phyloP scores from a whole-genome alignment of 345 rosid genomes.

The Corymbia maculata region DNA sequence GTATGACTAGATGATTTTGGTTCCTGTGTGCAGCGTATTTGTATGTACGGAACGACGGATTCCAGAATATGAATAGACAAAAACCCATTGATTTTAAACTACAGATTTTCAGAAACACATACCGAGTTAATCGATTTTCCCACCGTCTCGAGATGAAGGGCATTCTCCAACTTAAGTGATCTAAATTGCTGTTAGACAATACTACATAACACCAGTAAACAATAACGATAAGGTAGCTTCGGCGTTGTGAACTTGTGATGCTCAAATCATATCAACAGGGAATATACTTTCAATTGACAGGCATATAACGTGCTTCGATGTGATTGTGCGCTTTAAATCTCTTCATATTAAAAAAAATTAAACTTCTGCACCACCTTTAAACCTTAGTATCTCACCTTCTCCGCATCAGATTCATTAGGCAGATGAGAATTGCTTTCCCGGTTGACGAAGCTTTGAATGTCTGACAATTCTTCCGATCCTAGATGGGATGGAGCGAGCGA shows the following conservation, averaged over 20 bases:
- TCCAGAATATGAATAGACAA: not conserved
- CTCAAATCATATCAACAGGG: not conserved
- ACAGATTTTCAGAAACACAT: not conserved
- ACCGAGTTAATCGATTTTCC: not conserved
- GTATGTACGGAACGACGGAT: not conserved
- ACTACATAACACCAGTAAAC: not conserved
- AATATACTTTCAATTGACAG: not conserved
- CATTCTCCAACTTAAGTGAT: not conserved
- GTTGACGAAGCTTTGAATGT: not conserved
- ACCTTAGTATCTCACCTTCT: not conserved
- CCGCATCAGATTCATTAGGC: not conserved
- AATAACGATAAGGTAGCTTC: not conserved
- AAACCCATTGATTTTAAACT: not conserved
- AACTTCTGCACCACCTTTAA: not conserved
- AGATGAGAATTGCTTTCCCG: not conserved
- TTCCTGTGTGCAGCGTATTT: not conserved
- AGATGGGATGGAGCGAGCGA: not conserved
- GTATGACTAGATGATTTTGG: accelerated
- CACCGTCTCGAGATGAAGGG: not conserved
- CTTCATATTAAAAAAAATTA: not conserved
- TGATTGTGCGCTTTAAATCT: not conserved
- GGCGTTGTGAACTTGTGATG: not conserved
- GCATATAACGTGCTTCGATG: not conserved
- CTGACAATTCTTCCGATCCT: not conserved
- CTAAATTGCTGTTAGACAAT: not conserved